Evolutionary conservation across 805 yeast genomes (phyloP), one percentile per base, ranked within the genome.

Genomic region (Metschnikowia henanensis): DNA sequence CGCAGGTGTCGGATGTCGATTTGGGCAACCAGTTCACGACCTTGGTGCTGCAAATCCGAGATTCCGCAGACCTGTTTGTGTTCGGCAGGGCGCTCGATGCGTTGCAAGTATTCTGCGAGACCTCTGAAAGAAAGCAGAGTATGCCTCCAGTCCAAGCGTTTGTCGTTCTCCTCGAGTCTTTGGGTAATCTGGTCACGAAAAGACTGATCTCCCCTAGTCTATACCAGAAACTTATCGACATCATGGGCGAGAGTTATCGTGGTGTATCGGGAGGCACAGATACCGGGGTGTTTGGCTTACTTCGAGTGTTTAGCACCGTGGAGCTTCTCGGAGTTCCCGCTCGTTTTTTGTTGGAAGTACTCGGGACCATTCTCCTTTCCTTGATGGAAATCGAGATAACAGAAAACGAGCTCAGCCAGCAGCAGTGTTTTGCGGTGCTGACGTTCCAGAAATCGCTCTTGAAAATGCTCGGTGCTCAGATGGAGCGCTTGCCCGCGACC

Each of bases 401-500:
- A 21, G 30, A 35, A 7, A 18, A 20, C 19, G 48, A 21, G 25
- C 47, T 17, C 55, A 62, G 12, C 59, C 64, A 4, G 45, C 46
- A 10, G 16, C 48, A 47, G 22, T 5, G 38, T 51, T 12, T 55
- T 47, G 39, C 30, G 49, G 15, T 56, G 60, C 50, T 45, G 25
- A 20, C 51, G 30, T 41, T 49, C 54, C 39, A 36, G 31, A 29
- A 39, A 29, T 13, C 35, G n/a, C 31, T 50, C 33, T 21, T 46
- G 31, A 30, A 28, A 12, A 42, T 59, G 18, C 46, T 68, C 7
- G 58, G 64, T 37, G 37, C 37, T 7, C 62, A 58, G 22, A 70
- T 71, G 75, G 64, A 71, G 4, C 49, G 70, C 15, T 55, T 66
- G 25, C 72, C 75, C 1, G 43, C 62, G 30, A 55, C 57, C 5